Conservation (phyloP, 1,139 yeast species). For the Tardiomyces digboiensis region DNA sequence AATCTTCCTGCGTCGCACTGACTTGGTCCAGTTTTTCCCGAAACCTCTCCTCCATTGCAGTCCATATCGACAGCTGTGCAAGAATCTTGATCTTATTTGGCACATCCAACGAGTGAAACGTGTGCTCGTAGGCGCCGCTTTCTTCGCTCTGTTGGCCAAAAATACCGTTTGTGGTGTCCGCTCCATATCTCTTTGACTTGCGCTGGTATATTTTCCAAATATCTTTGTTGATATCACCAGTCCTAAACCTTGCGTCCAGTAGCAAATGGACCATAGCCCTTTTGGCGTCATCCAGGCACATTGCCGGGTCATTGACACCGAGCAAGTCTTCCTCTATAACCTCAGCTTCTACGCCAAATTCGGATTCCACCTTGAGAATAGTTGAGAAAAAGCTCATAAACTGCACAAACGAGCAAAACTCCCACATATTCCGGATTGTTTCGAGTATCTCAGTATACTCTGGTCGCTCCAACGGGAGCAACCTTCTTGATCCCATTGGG, state of each 20-base stretch:
- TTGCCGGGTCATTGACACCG: constrained; percentile 10
- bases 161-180: constrained; percentile 1
- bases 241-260: constrained; percentile 9
- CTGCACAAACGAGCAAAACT: constrained; percentile 18
- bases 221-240: constrained; percentile 9
- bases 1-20: constrained; percentile 2
- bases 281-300: constrained; percentile 9
- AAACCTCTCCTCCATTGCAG: constrained; percentile 15
- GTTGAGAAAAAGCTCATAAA: constrained; percentile 17
- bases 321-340: constrained; percentile 22
- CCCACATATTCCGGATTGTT: constrained; percentile 18
- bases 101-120: constrained; percentile 4
- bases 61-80: constrained; percentile 16
- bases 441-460: constrained; percentile 12
- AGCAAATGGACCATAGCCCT: constrained; percentile 7
- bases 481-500: neutral
- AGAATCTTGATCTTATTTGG: constrained; percentile 12
- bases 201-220: constrained; percentile 9
- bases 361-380: constrained; percentile 10
- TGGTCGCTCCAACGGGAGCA: constrained; percentile 15
- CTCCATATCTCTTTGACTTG: neutral
- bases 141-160: constrained; percentile 8
- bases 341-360: constrained; percentile 15
- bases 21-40: constrained; percentile 15
- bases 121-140: constrained; percentile 1